Base-by-base conservation (phyloP, 192 early-diverging fungal species). In the Entomortierella beljakovae region DNA sequence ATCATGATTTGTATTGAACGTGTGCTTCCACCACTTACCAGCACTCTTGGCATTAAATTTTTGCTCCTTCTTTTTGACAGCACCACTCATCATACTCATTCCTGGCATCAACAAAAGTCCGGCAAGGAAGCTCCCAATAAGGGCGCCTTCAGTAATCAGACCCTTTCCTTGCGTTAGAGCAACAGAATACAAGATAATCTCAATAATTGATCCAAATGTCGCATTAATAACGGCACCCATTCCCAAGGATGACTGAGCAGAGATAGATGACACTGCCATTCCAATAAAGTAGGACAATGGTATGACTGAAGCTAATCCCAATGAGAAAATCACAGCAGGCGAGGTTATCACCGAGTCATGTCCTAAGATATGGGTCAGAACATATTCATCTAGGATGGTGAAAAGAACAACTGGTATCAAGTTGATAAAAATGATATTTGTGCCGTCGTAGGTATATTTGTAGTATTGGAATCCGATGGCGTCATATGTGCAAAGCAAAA, bases 361-460 rank as follows among this genome's bases (percentile, higher is more conserved):
- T 10, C 58, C 53, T 28, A 80, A 42, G 28, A 59, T 16, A n/a
- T 61, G 34, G 58, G 85, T 84, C 67, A 97, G 73, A 26, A 93
- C 73, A 83, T 93, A 94, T 35, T 93, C 90, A 57, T 95, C 93
- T n/a, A 94, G 69, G 28, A 98, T 90, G 9, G 92, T 90, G 75
- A 98, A 97, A 26, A 93, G 70, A 2, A 95, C 92, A 6, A 98
- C 72, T 4, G 91, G 88, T 28, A 97, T 84, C 80, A 96, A 80
- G 81, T 99, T 97, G 84, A 98, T 93, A 77, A 99, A 92, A 54
- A 98, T 90, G 58, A 99, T 95, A 86, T 98, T 99, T 86, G 97
- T 92, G 16, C 98, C 98, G 57, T 96, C 95, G 22, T 94, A 88
- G 4, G 96, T 98, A 81, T 95, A 97, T 83, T 97, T 97, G 89